A percentile compares a stretch with the other conserved stretches of the same genome.
These are phyloP conservation scores for Candida xiaguanensis DNA, from an alignment of 805 yeast genomes.

Conservation along the genomic window DNA sequence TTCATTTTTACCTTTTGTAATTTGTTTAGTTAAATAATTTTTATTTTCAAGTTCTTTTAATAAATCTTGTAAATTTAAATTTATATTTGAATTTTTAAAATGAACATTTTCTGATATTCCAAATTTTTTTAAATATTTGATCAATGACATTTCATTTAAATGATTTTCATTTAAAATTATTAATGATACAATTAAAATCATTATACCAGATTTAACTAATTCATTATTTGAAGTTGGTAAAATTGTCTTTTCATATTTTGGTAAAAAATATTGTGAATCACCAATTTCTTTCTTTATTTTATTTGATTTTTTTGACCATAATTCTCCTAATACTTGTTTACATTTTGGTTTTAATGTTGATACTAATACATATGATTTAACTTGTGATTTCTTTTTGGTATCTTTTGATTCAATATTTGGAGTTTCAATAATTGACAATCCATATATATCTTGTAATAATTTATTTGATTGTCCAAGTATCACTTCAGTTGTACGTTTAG, in stretches of 20 bases:
- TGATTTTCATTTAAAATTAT: conserved; percentile 31
- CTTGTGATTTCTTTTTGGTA: conserved; percentile 1
- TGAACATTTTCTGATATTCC: conserved; percentile 23
- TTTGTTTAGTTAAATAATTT: conserved; percentile 24
- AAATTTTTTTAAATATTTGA: conserved; percentile 19
- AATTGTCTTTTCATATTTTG: conserved; percentile 14
- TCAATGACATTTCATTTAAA: conserved; percentile 23
- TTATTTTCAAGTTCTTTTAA: conserved; percentile 23
- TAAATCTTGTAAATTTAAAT: conserved; percentile 19
- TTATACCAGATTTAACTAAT: conserved; percentile 28
- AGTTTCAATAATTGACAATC: conserved; percentile 21
- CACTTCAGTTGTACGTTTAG: conserved; percentile 12
- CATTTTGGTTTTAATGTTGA: conserved; percentile 18
- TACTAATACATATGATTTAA: conserved; percentile 17
- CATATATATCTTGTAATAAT: conserved; percentile 23
- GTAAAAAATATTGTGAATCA: conserved; percentile 21
- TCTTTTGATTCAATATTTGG: conserved; percentile 10
- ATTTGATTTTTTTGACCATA: conserved; percentile 18
- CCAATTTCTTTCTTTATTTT: conserved; percentile 7
- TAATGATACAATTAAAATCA: conserved; percentile 24
- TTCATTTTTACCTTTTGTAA: conserved; percentile 11
- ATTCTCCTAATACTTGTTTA: conserved; percentile 20
- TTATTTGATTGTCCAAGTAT: conserved; percentile 15
- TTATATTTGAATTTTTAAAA: conserved; percentile 17
- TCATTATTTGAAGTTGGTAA: conserved; percentile 23